phyloP scores from a whole-genome alignment of 2,329 filamentous ascomycete species.

The Emergomyces pasteurianus region DNA sequence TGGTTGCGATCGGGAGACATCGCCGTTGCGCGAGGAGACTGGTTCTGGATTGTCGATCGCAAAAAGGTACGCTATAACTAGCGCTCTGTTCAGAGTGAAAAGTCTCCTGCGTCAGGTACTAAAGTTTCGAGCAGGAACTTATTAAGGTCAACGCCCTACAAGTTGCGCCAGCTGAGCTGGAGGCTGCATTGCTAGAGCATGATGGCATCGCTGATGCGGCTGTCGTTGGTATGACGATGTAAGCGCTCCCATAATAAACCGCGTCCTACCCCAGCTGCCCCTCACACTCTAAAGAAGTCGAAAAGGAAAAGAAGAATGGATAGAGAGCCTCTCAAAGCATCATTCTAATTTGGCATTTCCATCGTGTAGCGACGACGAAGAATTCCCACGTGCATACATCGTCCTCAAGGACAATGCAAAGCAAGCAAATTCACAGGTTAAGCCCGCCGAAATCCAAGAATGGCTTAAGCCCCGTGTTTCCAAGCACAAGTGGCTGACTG shows the following conservation, averaged over 20 bases:
- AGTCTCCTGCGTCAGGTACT: constrained; percentile 8
- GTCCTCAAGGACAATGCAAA: constrained; percentile 38
- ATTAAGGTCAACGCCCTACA: constrained; percentile 60
- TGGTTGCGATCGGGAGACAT: constrained; percentile 88
- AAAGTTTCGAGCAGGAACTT: constrained; percentile 42
- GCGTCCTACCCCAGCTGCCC: no score
- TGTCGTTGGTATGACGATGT: constrained; percentile 50
- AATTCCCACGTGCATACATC: constrained; percentile 57
- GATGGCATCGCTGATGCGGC: constrained; percentile 46
- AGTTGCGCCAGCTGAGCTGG: constrained; percentile 56
- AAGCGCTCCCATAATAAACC: not conserved
- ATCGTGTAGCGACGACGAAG: constrained; percentile 40
- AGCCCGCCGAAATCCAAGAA: constrained; percentile 34
- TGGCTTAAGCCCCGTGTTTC: constrained; percentile 33
- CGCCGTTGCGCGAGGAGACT: constrained; percentile 59
- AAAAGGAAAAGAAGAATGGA: no score
- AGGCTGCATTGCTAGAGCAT: constrained; percentile 40
- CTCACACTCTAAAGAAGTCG: no score
- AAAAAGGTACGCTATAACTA: constrained; percentile 39
- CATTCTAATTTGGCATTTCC: constrained; percentile 9
- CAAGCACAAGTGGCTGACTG: constrained; percentile 34
- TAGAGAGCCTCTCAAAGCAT: not conserved
- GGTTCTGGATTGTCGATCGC: constrained; percentile 83
- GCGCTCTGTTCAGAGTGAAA: no score
- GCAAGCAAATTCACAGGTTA: constrained; percentile 26